phyloP scores from a whole-genome alignment of 306 rosid species.

The Cajanus cajan region DNA sequence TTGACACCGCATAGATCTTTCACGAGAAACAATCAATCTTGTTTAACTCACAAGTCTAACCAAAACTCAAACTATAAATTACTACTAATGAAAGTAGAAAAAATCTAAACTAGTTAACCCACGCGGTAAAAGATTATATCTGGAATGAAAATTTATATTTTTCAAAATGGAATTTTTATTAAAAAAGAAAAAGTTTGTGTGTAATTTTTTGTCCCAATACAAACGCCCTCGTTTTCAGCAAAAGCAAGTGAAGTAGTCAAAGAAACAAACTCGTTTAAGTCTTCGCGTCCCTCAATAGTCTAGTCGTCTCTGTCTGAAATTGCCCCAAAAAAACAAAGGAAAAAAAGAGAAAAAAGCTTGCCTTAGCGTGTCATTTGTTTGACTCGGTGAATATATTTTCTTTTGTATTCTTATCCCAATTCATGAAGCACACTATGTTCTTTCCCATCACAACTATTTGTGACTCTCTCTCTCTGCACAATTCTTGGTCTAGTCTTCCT shows the following conservation, averaged over 20 bases:
- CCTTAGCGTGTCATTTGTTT: slow-evolving; percentile 17
- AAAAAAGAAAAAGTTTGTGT: too few relatives aligned
- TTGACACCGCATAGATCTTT: too few relatives aligned
- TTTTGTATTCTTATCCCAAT: background rate
- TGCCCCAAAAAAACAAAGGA: background rate
- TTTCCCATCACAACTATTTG: background rate
- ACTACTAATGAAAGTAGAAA: too few relatives aligned
- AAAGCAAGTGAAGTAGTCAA: slow-evolving; percentile 31
- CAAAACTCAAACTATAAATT: too few relatives aligned
- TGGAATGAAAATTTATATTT: too few relatives aligned
- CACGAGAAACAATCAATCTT: too few relatives aligned
- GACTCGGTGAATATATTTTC: background rate
- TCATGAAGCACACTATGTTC: background rate
- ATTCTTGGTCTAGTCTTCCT: background rate
- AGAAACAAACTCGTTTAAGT: slow-evolving; percentile 13
- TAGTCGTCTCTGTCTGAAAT: background rate
- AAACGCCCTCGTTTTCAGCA: background rate
- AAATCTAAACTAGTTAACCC: too few relatives aligned
- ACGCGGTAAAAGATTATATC: too few relatives aligned
- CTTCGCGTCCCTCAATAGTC: slow-evolving; percentile 6
- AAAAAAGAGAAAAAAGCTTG: background rate
- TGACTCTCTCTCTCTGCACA: background rate
- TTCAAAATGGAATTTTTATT: background rate
- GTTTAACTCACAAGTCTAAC: too few relatives aligned
- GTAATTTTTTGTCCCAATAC: too few relatives aligned